Evolutionary conservation across 768 basidiomycete species (phyloP), one percentile per base, ranked within the genome.

Genomic region (Xerocomellus intermedius): DNA sequence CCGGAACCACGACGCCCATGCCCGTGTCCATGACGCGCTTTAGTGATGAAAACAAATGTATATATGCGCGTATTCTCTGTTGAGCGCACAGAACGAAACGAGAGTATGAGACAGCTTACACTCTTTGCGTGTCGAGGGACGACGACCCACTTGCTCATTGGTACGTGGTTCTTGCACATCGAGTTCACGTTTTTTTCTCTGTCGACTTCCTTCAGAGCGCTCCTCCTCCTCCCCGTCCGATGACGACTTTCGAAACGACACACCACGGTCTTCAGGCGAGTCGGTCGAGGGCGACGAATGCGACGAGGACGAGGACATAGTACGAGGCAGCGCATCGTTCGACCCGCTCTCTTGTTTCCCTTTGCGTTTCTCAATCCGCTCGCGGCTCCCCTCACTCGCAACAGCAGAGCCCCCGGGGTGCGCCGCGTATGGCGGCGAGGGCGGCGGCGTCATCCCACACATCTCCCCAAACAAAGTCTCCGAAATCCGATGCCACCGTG

Each of bases 401-500:
- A 28, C 24, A 1, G 21, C 42, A 30, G 48, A 35, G 5, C 7
- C 26, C 9, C 4, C 28, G 0, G 21, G 2, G 2, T 21, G 41
- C 9, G 48, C 4, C 2, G 7, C 17, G 5, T 36, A 19, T 7
- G 41, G 2, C 9, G 62, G 58, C 17, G 67, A 56, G 14, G 58
- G 17, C 5, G 60, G 51, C 3, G 57, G 59, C 0, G 63, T 53
- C 54, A 62, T 54, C 22, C 69, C 69, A 48, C 69, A 69, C 26
- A 10, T 58, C 8, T 71, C 68, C 8, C 48, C 53, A 42, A 69
- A 61, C 45, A 72, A 41, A 3, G 35, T 52, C 10, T 70, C 66
- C 22, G 63, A 72, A 22, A 71, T 61, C 24, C 50, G 52, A 14
- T 50, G 56, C 69, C 69, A 70, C 35, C 69, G 55, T 13, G 58